phyloP scores from a whole-genome alignment of 495 filamentous ascomycete species.

The Penicillium waksmanii region DNA sequence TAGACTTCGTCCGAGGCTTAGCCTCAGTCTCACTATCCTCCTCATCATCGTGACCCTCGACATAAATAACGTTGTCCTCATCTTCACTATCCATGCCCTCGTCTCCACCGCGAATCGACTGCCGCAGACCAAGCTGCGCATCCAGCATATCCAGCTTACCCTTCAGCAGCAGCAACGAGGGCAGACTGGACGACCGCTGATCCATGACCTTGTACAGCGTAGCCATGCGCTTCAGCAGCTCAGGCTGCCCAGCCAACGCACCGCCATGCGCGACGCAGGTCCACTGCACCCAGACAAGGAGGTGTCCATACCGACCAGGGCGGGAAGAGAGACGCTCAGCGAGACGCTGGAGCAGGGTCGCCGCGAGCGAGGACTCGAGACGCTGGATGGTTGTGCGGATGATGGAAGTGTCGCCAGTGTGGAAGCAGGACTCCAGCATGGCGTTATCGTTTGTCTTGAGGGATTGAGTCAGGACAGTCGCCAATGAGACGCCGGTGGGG shows the following conservation, averaged over 20 bases:
- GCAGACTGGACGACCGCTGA: conserved; percentile 80
- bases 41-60: conserved; percentile 71
- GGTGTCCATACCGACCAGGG: conserved; percentile 83
- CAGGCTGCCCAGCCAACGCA: conserved; percentile 79
- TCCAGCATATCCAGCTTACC: conserved; percentile 91
- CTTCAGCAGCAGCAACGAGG: conserved; percentile 82
- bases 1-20: conserved; percentile 44
- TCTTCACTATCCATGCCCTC: conserved; percentile 64
- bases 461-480: conserved; percentile 88
- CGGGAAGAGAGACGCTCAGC: conserved; percentile 85
- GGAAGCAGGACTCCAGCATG: conserved; percentile 90
- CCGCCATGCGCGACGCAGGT: conserved; percentile 93
- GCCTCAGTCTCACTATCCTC: conserved; percentile 46
- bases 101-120: conserved; percentile 55
- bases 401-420: conserved; percentile 69
- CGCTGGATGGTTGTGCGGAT: conserved; percentile 88
- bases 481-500: conserved; percentile 78
- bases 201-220: conserved; percentile 83
- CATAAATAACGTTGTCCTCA: conserved; percentile 80
- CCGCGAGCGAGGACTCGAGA: conserved; percentile 81
- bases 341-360: conserved; percentile 75
- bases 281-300: conserved; percentile 98
- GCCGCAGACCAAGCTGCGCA: conserved; percentile 80
- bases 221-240: conserved; percentile 73
- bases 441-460: conserved; percentile 86